These are phyloP conservation scores for Pleurotus platypus DNA, from an alignment of 768 basidiomycete species.

Conservation along the genomic window DNA sequence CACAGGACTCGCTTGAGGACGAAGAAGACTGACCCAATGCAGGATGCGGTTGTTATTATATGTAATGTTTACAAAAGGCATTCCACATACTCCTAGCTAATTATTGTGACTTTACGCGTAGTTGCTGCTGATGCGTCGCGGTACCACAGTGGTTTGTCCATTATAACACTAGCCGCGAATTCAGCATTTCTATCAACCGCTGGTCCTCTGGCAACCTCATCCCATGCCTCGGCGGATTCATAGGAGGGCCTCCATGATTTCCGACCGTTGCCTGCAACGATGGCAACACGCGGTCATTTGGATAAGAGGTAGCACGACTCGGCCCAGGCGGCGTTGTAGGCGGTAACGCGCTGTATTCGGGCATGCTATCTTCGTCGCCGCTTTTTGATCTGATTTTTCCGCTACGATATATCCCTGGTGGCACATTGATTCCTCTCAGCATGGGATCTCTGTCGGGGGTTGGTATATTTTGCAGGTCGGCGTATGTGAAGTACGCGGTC, in stretches of 20 bases:
- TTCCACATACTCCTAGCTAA: neutral
- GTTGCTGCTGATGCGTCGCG: neutral
- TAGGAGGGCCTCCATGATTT: conserved; percentile 20
- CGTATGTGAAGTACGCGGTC: conserved; percentile 53
- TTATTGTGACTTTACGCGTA: neutral
- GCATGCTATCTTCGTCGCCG: conserved; percentile 24
- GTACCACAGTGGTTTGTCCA: conserved; percentile 13
- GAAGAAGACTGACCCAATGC: conserved; percentile 51
- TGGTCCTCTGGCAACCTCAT: conserved; percentile 53
- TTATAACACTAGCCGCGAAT: conserved; percentile 25
- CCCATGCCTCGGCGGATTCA: conserved; percentile 25
- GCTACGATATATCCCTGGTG: conserved; percentile 42
- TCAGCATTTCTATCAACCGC: conserved; percentile 57
- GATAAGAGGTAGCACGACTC: conserved; percentile 13
- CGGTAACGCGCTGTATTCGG: conserved; percentile 1
- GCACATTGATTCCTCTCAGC: conserved; percentile 40
- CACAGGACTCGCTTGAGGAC: conserved; percentile 52
- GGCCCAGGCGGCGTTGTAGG: conserved; percentile 2
- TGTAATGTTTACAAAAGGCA: neutral
- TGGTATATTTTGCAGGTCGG: conserved; percentile 42
- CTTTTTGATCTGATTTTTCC: conserved; percentile 39
- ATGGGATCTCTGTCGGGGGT: conserved; percentile 43
- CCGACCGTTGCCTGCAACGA: conserved; percentile 37
- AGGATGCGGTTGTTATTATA: neutral
- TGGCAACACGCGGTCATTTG: conserved; percentile 28